Percentiles rank a stretch among this genome's conserved stretches.
Evolutionary conservation across 306 rosid species (phyloP).

Genomic region (Prunus campanulata): DNA sequence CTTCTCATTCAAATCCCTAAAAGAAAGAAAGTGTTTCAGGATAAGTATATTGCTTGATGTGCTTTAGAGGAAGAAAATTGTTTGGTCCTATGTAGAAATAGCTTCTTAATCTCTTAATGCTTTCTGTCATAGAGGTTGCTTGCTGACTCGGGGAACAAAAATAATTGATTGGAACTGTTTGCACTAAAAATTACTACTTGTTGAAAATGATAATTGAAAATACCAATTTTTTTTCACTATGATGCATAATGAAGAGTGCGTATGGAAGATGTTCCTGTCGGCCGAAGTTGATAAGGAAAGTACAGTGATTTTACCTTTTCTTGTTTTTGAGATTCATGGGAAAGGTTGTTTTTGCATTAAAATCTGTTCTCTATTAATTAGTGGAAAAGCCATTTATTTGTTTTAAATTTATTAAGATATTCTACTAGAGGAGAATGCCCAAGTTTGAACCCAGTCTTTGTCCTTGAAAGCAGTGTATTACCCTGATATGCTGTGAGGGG

Average conservation of each 20-base stretch:
- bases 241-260: not conserved
- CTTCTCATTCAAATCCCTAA: conserved; percentile 10
- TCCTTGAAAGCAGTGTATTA: not conserved
- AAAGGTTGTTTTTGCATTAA: not conserved
- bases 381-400: not conserved
- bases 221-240: not conserved
- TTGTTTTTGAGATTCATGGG: not conserved
- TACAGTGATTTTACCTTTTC: too few relatives aligned
- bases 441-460: too few relatives aligned
- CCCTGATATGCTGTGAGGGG: not conserved
- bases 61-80: conserved; percentile 3
- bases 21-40: not conserved
- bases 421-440: not conserved
- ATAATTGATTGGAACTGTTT: not conserved
- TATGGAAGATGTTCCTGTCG: too few relatives aligned
- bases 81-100: not conserved
- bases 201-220: not conserved
- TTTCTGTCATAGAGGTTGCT: not conserved
- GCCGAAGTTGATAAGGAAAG: too few relatives aligned
- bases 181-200: not conserved
- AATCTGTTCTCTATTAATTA: too few relatives aligned
- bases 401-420: too few relatives aligned
- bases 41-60: not conserved
- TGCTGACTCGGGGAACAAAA: not conserved
- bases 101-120: not conserved